Evolutionary conservation across 257 asterid species (phyloP), one percentile per base, ranked within the genome.

Genomic region (Solanum virginianum): DNA sequence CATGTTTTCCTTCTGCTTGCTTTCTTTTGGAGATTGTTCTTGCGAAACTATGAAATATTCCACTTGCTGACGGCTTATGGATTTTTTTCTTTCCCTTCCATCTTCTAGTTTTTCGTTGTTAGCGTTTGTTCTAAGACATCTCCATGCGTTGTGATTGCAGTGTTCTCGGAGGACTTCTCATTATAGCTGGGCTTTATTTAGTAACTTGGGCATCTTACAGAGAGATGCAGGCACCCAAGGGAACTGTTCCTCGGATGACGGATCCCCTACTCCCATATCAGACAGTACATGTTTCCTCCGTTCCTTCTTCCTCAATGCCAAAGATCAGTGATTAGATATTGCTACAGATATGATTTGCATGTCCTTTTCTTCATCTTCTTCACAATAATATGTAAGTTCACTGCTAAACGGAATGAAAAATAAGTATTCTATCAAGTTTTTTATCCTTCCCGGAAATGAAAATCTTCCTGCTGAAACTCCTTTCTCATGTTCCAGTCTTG

Each of bases 151-250:
- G 51, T 84, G 60, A 47, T 85, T 87, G 84, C 98, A 96, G 98
- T 91, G 90, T 97, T 84, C 43, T 94, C 10, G 98, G 99, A 87
- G 99, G 98, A 60, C 65, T 91, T 85, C 89, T 96, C 63, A 94
- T 96, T 41, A 89, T 95, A 80, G 95, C 91, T 13, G 99, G 99
- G 84, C 98, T 96, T 83, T 96, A 69, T 69, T 63, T 93, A 93
- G 98, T 97, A 77, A 97, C 99, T 14, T 95, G 98, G 98, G 98
- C 97, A 75, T 94, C 99, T 11, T 84, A 89, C 85, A 87, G 90
- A 86, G 98, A 93, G 80, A 92, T 43, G 86, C 92, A 84, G 66
- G 87, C 87, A 54, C n/a, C 87, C 45, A 51, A 12, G 15, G 91
- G 91, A 81, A 88, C 63, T 24, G 79, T 84, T 57, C 82, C 88